Percentiles rank a stretch among this genome's conserved stretches.
phyloP scores from a whole-genome alignment of 805 yeast genomes.

The Clavispora vitiphila region DNA sequence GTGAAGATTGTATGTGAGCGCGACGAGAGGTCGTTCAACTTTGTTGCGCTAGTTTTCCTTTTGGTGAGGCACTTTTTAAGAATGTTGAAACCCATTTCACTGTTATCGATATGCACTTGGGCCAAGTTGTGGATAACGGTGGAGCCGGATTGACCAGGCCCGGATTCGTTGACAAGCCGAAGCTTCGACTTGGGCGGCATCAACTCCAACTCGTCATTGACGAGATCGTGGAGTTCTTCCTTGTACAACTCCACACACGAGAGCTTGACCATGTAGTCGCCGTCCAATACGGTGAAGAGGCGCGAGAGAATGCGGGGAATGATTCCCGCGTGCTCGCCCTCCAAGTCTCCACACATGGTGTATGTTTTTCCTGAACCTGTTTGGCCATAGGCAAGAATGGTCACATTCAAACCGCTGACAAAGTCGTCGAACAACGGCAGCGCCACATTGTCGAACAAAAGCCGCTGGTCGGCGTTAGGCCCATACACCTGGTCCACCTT shows the following conservation, averaged over 20 bases:
- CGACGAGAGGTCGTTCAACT: conserved; percentile 67
- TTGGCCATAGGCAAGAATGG: conserved; percentile 75
- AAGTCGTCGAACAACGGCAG: conserved; percentile 69
- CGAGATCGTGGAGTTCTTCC: conserved; percentile 74
- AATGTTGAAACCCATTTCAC: conserved; percentile 51
- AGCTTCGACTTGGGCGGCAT: conserved; percentile 21
- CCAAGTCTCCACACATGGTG: conserved; percentile 54
- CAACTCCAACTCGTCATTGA: conserved; percentile 40
- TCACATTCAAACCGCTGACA: conserved; percentile 57
- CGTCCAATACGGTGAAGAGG: conserved; percentile 45
- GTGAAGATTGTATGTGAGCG: conserved; percentile 78
- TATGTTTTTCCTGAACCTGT: conserved; percentile 89
- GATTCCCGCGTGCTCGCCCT: conserved; percentile 48
- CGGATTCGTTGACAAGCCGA: conserved; percentile 9
- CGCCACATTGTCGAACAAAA: conserved; percentile 64
- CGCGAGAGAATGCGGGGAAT: conserved; percentile 44
- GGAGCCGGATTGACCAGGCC: background rate
- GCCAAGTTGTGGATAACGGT: conserved; percentile 61
- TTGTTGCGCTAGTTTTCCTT: conserved; percentile 67
- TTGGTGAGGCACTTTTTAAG: conserved; percentile 53
- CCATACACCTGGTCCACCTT: conserved; percentile 80
- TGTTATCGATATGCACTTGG: conserved; percentile 52
- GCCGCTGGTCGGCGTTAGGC: conserved; percentile 68
- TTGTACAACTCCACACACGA: conserved; percentile 84
- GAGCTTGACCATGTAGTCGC: conserved; percentile 64